Evolutionary conservation across 2,329 filamentous ascomycete species (phyloP), one percentile per base, ranked within the genome.

Genomic region (Seiridium cupressi): DNA sequence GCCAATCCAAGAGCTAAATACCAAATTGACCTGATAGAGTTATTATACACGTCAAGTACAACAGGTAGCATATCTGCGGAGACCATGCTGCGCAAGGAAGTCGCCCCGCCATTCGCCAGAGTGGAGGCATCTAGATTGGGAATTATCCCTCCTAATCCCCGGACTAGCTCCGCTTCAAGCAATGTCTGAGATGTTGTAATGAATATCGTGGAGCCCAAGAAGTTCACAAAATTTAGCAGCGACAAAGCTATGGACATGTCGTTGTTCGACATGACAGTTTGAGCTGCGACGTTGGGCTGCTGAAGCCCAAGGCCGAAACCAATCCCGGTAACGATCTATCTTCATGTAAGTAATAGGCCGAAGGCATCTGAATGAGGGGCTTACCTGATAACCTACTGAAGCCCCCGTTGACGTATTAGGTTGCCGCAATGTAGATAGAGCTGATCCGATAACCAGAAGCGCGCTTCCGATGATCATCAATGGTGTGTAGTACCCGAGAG

Each of bases 381-480:
- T 2, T 46, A 57, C 44, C 55, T 57, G 55, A 26, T 36, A 57
- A 7, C 55, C 55, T 8, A 57, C 48, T 44, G 42, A 57, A 2
- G 5, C 48, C 26, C 55, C 55, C 4, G 44, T 36, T 9, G 11
- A 31, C 2, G 55, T 57, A 32, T 57, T 44, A 38, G 44, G 31
- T 11, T 8, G 9, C 42, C 32, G 48, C 11, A 31, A 13, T 49
- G 55, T 49, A 18, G 48, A 31, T 4, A 57, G 44, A 0, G 31
- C 31, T 11, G 42, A 47, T 3, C 55, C 53, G 11, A 55, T 40
- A 26, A 55, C 35, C 9, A 44, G 40, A 11, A 55, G 32, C 3
- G 36, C 53, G 13, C 53, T 44, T 55, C 53, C 53, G 26, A 44
- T 35, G 11, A 55, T 34, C 26, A 55, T 44, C 36, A 32, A 44